Base-by-base conservation (phyloP, 2,329 filamentous ascomycete genomes). In the Ophiocordyceps sinensis region DNA sequence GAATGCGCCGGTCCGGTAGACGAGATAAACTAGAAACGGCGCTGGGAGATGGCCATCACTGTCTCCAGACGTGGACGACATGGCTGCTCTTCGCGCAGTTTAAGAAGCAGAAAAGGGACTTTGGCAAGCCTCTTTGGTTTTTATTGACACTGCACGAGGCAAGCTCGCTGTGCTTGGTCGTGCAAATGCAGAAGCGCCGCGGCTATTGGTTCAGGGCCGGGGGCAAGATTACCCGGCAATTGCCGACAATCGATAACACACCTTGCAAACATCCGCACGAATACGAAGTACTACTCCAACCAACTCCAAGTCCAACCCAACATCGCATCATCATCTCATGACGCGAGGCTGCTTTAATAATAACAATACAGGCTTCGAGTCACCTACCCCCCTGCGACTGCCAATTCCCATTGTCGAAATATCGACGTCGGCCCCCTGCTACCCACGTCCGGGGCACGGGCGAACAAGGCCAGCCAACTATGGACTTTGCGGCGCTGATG, bases 401-500 rank as follows among this genome's bases (percentile, higher is more conserved):
- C 5, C 23, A 26, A 26, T 7, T 5, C 3, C 23, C 19, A 19
- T 19, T 19, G 19, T 19, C 19, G 19, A 19, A 26, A 26, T 26
- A 3, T 5, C 23, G 2, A 9, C 23, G 6, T 9, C 23, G 3
- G 23, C 23, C 23, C 6, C 23, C 23, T 26, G 23, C 5, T 26
- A 26, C 9, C 23, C 23, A 26, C 23, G 23, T 9, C 23, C 23
- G 9, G 9, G 23, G 23, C 23, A 26, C 9, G 23, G 23, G 30
- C 30, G 8, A 31, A 23, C 46, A 30, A 28, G 12, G 10, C 21
- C 10, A 3, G 19, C 19, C 12, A 6, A 69, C 46, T 50, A 98
- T 98, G 91, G 88, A 98, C 63, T 98, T 98, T 67, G 87, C 87
- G 45, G 77, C 86, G 30, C 68, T 98, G 38, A 94, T 98, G 85